Conservation (phyloP, 2,329 filamentous ascomycete species). For the Hypoxylon sp. region DNA sequence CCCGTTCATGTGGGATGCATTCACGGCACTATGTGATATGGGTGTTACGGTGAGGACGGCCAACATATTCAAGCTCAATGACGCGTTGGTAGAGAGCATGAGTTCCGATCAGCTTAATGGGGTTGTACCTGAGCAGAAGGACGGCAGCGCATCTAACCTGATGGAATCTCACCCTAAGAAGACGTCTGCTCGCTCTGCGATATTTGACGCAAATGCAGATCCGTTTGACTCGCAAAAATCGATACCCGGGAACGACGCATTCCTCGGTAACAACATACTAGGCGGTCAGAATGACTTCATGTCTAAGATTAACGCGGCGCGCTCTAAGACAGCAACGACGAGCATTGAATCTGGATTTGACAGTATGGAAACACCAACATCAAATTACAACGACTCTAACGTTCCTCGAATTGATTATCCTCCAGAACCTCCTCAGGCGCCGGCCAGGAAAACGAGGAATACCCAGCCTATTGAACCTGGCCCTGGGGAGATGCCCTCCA, state of each 20-base stretch:
- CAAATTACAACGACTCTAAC: conserved; percentile 53
- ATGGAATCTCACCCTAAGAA: conserved; percentile 55
- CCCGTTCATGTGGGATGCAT: conserved; percentile 98
- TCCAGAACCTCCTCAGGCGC: conserved; percentile 60
- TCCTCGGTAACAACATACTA: conserved; percentile 51
- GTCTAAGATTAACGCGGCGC: conserved; percentile 62
- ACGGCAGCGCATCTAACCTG: conserved; percentile 46
- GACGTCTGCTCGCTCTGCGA: conserved; percentile 49
- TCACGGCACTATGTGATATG: conserved; percentile 86
- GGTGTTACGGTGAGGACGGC: conserved; percentile 80
- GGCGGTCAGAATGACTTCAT: conserved; percentile 62
- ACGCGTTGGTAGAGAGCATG: conserved; percentile 58
- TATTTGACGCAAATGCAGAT: conserved; percentile 52
- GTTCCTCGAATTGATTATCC: conserved; percentile 44
- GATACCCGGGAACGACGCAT: conserved; percentile 50
- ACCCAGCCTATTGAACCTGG: conserved; percentile 60
- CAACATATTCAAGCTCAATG: conserved; percentile 84
- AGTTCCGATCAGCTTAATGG: conserved; percentile 49
- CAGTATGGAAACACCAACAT: conserved; percentile 69
- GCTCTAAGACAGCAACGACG: conserved; percentile 54
- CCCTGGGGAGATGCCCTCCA: conserved; percentile 66
- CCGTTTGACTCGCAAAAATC: conserved; percentile 60
- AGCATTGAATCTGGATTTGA: conserved; percentile 57
- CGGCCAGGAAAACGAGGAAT: conserved; percentile 61
- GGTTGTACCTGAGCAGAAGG: conserved; percentile 49